Base-by-base conservation (phyloP, 129 eudicot species). In the Flaveria ramosissima region DNA sequence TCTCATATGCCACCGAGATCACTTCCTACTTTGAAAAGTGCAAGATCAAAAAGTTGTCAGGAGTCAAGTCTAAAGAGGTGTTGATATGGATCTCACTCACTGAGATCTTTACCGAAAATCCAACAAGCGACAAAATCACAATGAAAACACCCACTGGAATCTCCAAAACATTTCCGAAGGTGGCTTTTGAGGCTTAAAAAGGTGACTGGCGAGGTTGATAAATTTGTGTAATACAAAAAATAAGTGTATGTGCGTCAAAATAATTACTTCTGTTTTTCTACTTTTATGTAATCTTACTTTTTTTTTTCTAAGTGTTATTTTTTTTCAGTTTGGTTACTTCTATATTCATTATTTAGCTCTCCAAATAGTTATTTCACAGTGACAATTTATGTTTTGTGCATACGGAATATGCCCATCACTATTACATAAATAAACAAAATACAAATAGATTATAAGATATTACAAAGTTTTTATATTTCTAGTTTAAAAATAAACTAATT, bases 21-120 rank as follows among this genome's bases (percentile, higher is more conserved):
- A 66, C 51, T 41, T 66, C 51, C 1, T 39, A n/a, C 15, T 66
- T 66, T 66, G 71, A 66, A 50, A 63, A 84, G 15, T 78, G 80
- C 23, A 85, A 79, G 84, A 85, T 90, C 78, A 82, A 80, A 81
- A 84, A 90, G 60, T 62, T 88, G 14, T 77, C 89, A 0, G 96
- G 92, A 2, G 87, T 87, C 14, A 90, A 85, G 83, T 51, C 84
- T 3, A 90, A 87, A 84, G 96, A 90, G 87, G 69, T 90, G n/a
- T 60, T 90, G 52, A 39, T 87, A 72, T 89, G 96, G 26, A 60
- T 90, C 56, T 42, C 78, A 7, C 19, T 84, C 7, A 68, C 27
- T 26, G 92, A 90, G 11, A 85, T 84, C 69, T 73, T 11, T 48
- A 56, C 84, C 15, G 83, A 78, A 24, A 78, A 69, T 32, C 83